Evolutionary conservation across 768 basidiomycete genomes (phyloP).

Genomic region (Lactarius hengduanensis): DNA sequence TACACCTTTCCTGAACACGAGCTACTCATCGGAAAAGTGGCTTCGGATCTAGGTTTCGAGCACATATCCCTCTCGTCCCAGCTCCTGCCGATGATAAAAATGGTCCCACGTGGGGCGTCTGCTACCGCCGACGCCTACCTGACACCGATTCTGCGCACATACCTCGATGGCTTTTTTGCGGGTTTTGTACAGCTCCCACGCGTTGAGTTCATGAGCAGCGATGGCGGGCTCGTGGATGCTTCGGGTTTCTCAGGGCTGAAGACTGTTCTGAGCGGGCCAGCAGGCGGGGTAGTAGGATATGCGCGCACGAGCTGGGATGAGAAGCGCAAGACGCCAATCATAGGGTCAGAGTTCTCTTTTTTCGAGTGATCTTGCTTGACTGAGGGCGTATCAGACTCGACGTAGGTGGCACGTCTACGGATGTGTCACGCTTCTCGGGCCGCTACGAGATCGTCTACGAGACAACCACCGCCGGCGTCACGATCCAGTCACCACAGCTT

Average conservation of each 20-base stretch:
- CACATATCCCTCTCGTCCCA: conserved; percentile 88
- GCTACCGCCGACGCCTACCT: conserved; percentile 95
- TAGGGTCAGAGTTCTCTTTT: conserved; percentile 56
- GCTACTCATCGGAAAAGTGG: conserved; percentile 63
- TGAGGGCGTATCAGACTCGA: conserved; percentile 54
- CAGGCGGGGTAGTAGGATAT: conserved; percentile 95
- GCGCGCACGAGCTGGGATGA: conserved; percentile 90
- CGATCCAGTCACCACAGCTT: conserved; percentile 88
- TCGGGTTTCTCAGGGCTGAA: conserved; percentile 89
- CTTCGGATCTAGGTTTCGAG: conserved; percentile 78
- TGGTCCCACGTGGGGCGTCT: conserved; percentile 89
- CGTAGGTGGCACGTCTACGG: conserved; percentile 94
- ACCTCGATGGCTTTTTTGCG: conserved; percentile 87
- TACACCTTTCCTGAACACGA: conserved; percentile 93
- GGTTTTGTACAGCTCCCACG: conserved; percentile 77
- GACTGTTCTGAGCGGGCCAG: conserved; percentile 90
- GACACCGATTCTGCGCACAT: conserved; percentile 80
- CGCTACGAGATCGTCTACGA: conserved; percentile 92
- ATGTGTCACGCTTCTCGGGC: conserved; percentile 91
- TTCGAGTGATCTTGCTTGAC: background rate
- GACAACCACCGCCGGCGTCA: conserved; percentile 92
- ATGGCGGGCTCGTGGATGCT: conserved; percentile 80
- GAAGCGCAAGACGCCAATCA: conserved; percentile 66
- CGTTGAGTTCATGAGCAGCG: conserved; percentile 96
- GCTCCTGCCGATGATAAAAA: conserved; percentile 92